Base-by-base conservation (phyloP, 2,329 filamentous ascomycete genomes). In the Sclerotinia subarctica region DNA sequence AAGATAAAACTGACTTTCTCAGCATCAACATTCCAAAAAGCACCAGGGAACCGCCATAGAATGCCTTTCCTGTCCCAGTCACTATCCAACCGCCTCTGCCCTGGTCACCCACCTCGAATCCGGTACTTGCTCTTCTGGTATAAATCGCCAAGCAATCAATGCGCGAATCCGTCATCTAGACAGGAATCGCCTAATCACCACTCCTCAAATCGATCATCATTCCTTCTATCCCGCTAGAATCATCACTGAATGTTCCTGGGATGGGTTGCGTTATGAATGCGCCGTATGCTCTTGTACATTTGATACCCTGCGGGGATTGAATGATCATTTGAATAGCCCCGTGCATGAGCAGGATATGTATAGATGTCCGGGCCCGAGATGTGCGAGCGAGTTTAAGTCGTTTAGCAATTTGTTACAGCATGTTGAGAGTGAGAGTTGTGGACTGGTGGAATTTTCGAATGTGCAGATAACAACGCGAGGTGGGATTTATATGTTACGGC, bases 21-120 rank as follows among this genome's bases (percentile, higher is more conserved):
- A 88, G 86, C 87, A 90, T 70, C 78, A 85, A 2, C 83, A 83
- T 35, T 88, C 85, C 0, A 78, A 77, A 6, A 73, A 75, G 57
- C 87, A 90, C 72, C 78, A 78, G 0, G 81, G 82, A 66, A 68
- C 59, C 0, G 75, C 75, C 2, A 75, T 87, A 10, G 0, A 53
- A 0, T 90, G 88, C 63, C 86, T 84, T 0, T 89, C 86, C 73
- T 90, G 88, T 77, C 74, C 78, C 47, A 69, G 58, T 2, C 38
- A 11, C 3, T 85, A 80, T 69, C 77, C 81, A 13, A 82, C 83
- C 0, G 85, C 86, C 1, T 85, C 82, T 0, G 87, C 85, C 5
- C 71, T 89, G 80, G 87, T 73, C 85, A 90, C 90, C 0, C 88
- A 90, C 70, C 77, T 73, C 0, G 83, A 83, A n/a, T 76, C 79